Conservation (phyloP, 2,329 filamentous ascomycete species). For the Trichoderma atroviride region DNA sequence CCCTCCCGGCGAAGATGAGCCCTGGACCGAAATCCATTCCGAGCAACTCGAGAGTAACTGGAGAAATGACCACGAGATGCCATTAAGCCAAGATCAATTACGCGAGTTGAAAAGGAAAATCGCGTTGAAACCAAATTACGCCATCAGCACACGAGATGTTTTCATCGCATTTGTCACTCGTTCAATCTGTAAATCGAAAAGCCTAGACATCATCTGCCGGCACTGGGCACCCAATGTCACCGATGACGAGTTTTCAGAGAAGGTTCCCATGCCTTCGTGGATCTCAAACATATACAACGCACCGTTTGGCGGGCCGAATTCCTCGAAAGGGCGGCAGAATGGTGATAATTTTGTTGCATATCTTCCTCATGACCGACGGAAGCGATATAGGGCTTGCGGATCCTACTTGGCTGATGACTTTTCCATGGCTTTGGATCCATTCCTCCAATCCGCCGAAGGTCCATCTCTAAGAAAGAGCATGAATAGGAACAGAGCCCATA, state of each 20-base stretch:
- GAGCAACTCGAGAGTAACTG: background rate
- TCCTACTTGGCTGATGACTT: background rate
- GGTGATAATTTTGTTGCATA: conserved; percentile 7
- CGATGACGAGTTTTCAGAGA: background rate
- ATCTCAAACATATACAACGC: conserved; percentile 1
- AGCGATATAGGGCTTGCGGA: conserved; percentile 8
- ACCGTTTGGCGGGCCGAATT: background rate
- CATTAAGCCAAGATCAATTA: background rate
- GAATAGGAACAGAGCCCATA: background rate
- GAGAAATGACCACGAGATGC: background rate
- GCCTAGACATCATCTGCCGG: conserved; percentile 12
- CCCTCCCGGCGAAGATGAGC: background rate
- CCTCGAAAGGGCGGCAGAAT: background rate
- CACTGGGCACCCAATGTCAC: conserved; percentile 9
- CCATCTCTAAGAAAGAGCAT: background rate
- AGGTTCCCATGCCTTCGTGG: conserved; percentile 3
- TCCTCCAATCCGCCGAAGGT: background rate
- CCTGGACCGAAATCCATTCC: background rate
- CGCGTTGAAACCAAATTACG: background rate
- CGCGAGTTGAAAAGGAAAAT: background rate
- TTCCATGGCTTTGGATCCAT: conserved; percentile 10
- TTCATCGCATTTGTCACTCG: conserved; percentile 15
- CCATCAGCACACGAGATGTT: conserved; percentile 1
- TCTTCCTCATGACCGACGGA: background rate
- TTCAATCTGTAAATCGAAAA: background rate